Evolutionary conservation across 148 eudicot genomes (phyloP), one percentile per base, ranked within the genome.

Genomic region (Dianthus caryophyllus): DNA sequence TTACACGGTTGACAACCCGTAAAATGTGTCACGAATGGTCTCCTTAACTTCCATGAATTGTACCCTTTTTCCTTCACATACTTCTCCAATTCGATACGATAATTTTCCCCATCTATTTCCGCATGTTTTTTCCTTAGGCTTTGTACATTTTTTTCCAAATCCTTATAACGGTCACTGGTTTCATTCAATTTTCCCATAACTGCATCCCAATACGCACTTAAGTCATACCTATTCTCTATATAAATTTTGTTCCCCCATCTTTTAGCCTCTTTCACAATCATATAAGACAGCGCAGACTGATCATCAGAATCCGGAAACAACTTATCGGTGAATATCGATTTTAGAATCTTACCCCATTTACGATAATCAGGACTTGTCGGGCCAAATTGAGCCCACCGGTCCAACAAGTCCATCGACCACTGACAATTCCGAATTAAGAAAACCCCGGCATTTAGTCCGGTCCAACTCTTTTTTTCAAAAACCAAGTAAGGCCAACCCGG

Each of bases 1-100:
- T 83, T 88, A 29, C 97, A 91, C 0, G 92, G 97, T 70, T 91
- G 88, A 59, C 97, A 91, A 49, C 97, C 97, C 0, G 96, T 86
- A 39, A 91, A 91, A 66, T 91, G 97, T 0, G 96, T 91, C 17
- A 91, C 79, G 69, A 91, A 91, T 24, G 97, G 96, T 63, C 96
- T 71, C 36, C 83, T 74, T 51, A 4, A 6, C 10, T 8, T 36
- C 60, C 73, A 56, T 10, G 26, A 56, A 22, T n/a, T 22, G 65
- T 80, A 77, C 72, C 69, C 73, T 80, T 70, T 83, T 33, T 24
- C 24, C n/a, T 17, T 57, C 71, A 71, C 16, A 66, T 10, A 67
- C 31, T 71, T 73, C 50, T 85, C 81, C 18, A 50, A 64, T 50
- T 33, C 60, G 41, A 46, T 51, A 31, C 70, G 41, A 6, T 64